Evolutionary conservation across 495 filamentous ascomycete genomes (phyloP), one percentile per base, ranked within the genome.

Genomic region (Chaetomium fimeti): DNA sequence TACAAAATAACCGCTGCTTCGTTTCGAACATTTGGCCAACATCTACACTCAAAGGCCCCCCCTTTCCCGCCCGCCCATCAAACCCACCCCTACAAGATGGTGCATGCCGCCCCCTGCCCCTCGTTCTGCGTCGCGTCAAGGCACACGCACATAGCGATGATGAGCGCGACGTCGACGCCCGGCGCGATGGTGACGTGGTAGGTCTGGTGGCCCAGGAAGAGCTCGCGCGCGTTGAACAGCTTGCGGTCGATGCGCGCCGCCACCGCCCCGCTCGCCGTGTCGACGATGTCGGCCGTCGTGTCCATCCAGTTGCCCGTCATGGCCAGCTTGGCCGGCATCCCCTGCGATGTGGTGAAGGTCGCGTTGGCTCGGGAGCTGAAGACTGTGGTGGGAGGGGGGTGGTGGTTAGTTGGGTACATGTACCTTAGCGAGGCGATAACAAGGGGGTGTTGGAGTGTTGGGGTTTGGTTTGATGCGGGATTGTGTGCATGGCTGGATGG

Each of bases 81-180:
- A n/a, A n/a, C n/a, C n/a, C n/a, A n/a, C n/a, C 29, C 22, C 48
- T 47, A 47, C 40, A 59, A 1, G 20, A 59, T 20, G 1, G 25
- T 47, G 16, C 57, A 60, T 8, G 32, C 20, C 5, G 55, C 53
- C 0, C 52, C 36, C 64, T 68, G 52, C 12, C 57, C 51, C 60
- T 72, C 83, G 52, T 85, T 82, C 57, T 83, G 82, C 78, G 82
- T 85, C 77, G 88, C 84, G 55, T 88, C 85, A 61, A 88, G 76
- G 57, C 81, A 83, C 52, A 88, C 84, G 66, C 82, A 86, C 71
- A 88, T 77, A 3, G 85, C 85, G 2, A 78, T 83, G 45, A 89
- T 78, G 29, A 89, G 64, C 5, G 84, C 79, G 67, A 85, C 76
- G 61, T 89, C 86, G 3, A 85, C 84, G 7, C 81, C 80, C 1